These are phyloP conservation scores for Thermothielavioides terrestris DNA, from an alignment of 495 filamentous ascomycete species.

Conservation along the genomic window DNA sequence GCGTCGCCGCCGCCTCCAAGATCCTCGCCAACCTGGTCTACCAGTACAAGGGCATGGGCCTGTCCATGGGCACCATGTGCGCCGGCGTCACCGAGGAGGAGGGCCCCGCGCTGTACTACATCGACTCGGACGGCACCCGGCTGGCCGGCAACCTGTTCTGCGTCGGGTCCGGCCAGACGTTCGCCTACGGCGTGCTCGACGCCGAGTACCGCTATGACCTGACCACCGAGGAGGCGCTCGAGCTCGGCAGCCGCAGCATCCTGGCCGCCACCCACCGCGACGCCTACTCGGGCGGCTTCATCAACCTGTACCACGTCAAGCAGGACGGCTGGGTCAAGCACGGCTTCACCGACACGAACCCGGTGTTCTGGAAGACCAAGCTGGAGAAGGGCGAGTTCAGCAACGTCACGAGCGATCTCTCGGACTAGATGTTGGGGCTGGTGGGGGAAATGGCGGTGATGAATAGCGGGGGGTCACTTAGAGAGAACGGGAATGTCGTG, in stretches of 20 bases:
- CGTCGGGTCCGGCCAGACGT: constrained; percentile 95
- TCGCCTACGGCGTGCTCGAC: constrained; percentile 96
- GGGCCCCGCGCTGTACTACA: constrained; percentile 96
- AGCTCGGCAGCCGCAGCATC: constrained; percentile 82
- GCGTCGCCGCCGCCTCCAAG: constrained; percentile 93
- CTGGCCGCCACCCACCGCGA: constrained; percentile 96
- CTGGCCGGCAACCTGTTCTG: constrained; percentile 93
- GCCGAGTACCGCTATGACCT: constrained; percentile 89
- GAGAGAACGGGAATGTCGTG: neutral
- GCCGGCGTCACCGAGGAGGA: constrained; percentile 94
- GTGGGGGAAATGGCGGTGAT: neutral
- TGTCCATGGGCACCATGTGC: constrained; percentile 99
- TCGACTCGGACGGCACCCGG: constrained; percentile 93
- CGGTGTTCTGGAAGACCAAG: constrained; percentile 99
- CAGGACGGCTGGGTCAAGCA: constrained; percentile 98
- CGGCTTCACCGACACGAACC: constrained; percentile 90
- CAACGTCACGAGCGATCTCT: constrained; percentile 80
- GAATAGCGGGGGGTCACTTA: constrained; percentile 1
- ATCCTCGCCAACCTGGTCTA: constrained; percentile 98
- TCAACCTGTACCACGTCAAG: constrained; percentile 98
- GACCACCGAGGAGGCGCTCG: constrained; percentile 75
- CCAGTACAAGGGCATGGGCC: constrained; percentile 93
- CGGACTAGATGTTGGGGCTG: constrained; percentile 21
- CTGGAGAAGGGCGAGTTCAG: constrained; percentile 96
- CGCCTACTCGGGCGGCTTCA: constrained; percentile 95